Percentiles rank a stretch among this genome's conserved stretches.
phyloP scores from a whole-genome alignment of 139 green algal genomes.

The Axilococcus clingmanii region DNA sequence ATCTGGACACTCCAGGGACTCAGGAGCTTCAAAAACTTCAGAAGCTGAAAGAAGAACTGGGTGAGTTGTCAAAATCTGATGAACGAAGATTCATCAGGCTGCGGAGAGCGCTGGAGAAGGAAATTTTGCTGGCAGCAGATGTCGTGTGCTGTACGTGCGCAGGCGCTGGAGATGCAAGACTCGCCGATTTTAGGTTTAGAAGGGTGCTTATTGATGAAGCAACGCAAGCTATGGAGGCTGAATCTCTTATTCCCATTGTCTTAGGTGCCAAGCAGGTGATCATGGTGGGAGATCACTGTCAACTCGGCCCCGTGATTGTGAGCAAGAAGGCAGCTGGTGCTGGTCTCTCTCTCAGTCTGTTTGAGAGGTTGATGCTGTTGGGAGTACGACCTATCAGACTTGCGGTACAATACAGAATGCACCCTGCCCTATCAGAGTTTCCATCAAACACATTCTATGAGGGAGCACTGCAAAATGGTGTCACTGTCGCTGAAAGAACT shows the following conservation, averaged over 20 bases:
- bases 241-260: constrained; percentile 91
- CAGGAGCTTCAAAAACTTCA: constrained; percentile 84
- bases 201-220: constrained; percentile 89
- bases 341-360: constrained; percentile 84
- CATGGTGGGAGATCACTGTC: constrained; percentile 96
- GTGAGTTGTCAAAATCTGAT: constrained; percentile 71
- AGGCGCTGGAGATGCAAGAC: constrained; percentile 78
- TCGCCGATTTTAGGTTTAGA: constrained; percentile 74
- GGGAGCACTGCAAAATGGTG: constrained; percentile 85
- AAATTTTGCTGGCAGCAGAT: constrained; percentile 73
- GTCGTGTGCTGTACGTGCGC: constrained; percentile 90
- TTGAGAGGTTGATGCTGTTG: constrained; percentile 90
- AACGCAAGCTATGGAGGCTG: constrained; percentile 89
- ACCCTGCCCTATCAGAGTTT: constrained; percentile 86
- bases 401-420: constrained; percentile 97
- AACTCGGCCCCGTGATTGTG: constrained; percentile 90
- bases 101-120: constrained; percentile 56
- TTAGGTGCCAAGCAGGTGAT: constrained; percentile 89
- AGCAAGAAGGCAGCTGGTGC: constrained; percentile 64
- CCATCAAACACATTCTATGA: constrained; percentile 97
- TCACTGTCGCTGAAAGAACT: constrained; percentile 47
- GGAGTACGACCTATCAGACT: constrained; percentile 87
- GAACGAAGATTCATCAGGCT: constrained; percentile 79
- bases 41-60: constrained; percentile 75
- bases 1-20: constrained; percentile 66